phyloP scores from a whole-genome alignment of 2,329 filamentous ascomycete genomes.

The Alternaria burnsii region DNA sequence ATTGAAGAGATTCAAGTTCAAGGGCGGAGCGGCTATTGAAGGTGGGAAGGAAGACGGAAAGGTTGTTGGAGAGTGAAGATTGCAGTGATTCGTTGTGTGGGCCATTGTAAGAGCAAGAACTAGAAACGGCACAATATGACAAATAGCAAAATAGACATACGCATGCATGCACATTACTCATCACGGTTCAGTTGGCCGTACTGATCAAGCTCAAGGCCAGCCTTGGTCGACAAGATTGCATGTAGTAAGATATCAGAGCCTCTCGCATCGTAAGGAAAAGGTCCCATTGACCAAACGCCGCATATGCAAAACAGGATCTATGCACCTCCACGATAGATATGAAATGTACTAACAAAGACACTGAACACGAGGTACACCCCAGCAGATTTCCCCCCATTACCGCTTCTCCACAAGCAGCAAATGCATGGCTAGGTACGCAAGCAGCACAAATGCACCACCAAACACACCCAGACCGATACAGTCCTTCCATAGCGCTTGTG shows the following conservation, averaged over 20 bases:
- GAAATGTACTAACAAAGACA: not conserved
- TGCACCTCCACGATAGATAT: not conserved
- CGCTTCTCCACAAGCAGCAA: slow-evolving; percentile 89
- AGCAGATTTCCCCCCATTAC: slow-evolving; percentile 52
- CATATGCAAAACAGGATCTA: not conserved
- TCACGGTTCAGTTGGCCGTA: not conserved
- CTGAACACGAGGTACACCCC: not conserved
- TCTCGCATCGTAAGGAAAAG: not conserved
- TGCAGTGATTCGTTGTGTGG: not conserved
- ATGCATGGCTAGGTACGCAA: slow-evolving; percentile 94
- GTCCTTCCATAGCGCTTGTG: slow-evolving; percentile 84
- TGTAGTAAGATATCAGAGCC: not conserved
- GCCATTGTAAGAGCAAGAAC: not conserved
- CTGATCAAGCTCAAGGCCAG: not conserved
- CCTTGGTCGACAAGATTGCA: not conserved
- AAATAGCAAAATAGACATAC: not conserved
- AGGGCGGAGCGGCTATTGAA: slow-evolving; percentile 40
- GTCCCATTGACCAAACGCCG: slow-evolving; percentile 3
- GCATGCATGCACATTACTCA: not conserved
- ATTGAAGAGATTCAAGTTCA: slow-evolving; percentile 49
- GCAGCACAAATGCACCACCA: slow-evolving; percentile 80
- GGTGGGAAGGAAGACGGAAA: slow-evolving; percentile 41
- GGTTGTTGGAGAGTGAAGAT: slow-evolving; percentile 34
- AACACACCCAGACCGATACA: slow-evolving; percentile 83
- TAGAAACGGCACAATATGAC: not conserved